Conservation (phyloP, 176 grass and related monocot genomes). For the Tillandsia fasciculata region DNA sequence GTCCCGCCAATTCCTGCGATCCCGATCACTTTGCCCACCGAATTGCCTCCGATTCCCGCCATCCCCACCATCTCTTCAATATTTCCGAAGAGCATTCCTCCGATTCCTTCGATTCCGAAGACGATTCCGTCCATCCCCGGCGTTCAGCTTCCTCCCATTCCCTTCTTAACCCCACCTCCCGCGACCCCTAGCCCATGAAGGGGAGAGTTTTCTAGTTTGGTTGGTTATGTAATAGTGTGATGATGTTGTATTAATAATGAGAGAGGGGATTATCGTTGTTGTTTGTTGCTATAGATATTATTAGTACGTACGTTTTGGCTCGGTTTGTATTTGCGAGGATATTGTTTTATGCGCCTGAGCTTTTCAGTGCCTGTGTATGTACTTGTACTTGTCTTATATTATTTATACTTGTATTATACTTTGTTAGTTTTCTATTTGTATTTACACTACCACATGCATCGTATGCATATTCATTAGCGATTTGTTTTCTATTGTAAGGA, state of each 20-base stretch:
- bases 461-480: too few relatives aligned
- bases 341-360: not conserved
- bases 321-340: constrained; percentile 9
- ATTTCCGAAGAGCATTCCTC: constrained; percentile 39
- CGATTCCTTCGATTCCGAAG: constrained; percentile 34
- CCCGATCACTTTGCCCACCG: not conserved
- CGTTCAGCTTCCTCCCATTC: constrained; percentile 40
- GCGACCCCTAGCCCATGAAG: constrained; percentile 43
- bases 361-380: constrained; percentile 12
- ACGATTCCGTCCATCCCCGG: constrained; percentile 47
- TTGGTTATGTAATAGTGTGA: too few relatives aligned
- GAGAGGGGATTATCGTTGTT: too few relatives aligned
- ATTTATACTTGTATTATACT: constrained; percentile 7
- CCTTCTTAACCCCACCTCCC: constrained; percentile 39
- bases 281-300: not conserved
- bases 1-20: not conserved
- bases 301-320: constrained; percentile 23
- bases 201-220: constrained; percentile 9
- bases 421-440: too few relatives aligned
- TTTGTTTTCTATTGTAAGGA: too few relatives aligned
- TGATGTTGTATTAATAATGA: too few relatives aligned
- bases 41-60: constrained; percentile 11
- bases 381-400: constrained; percentile 4
- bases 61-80: constrained; percentile 38
- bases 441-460: too few relatives aligned